Percentiles rank a stretch among this genome's conserved stretches.
phyloP scores from a whole-genome alignment of 2,329 filamentous ascomycete genomes.

The Mycosphaerella sp. region DNA sequence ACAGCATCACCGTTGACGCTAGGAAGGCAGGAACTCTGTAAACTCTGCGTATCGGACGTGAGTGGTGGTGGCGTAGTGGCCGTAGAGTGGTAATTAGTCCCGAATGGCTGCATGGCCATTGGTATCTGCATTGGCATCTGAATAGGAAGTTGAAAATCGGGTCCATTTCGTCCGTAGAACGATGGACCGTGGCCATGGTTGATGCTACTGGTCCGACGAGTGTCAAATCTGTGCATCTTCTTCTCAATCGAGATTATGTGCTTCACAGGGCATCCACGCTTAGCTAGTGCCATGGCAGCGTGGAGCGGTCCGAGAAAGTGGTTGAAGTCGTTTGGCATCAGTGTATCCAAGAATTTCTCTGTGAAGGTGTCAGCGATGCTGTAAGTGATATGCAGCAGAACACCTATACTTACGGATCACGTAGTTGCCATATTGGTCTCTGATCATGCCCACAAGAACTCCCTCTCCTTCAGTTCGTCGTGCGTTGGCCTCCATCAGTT shows the following conservation, averaged over 20 bases:
- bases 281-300: constrained; percentile 43
- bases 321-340: constrained; percentile 38
- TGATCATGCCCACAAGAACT: constrained; percentile 71
- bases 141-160: constrained; percentile 11
- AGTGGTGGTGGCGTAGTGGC: constrained; percentile 28
- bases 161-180: constrained; percentile 2
- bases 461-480: constrained; percentile 49
- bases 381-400: not conserved
- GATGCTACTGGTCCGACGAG: constrained; percentile 15
- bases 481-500: constrained; percentile 55
- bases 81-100: constrained; percentile 26
- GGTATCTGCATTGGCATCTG: constrained; percentile 10
- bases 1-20: constrained; percentile 34
- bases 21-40: constrained; percentile 26
- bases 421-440: constrained; percentile 91
- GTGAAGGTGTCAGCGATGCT: constrained; percentile 18
- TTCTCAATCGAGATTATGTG: constrained; percentile 44
- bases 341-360: constrained; percentile 70
- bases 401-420: constrained; percentile 94
- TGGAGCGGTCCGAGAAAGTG: constrained; percentile 39
- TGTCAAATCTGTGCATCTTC: constrained; percentile 43
- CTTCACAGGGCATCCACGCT: constrained; percentile 39
- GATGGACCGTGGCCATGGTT: constrained; percentile 1
- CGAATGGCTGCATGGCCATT: constrained; percentile 17
- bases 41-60: constrained; percentile 26